phyloP scores from a whole-genome alignment of 306 rosid genomes.

The Sechiopsis laciniata region DNA sequence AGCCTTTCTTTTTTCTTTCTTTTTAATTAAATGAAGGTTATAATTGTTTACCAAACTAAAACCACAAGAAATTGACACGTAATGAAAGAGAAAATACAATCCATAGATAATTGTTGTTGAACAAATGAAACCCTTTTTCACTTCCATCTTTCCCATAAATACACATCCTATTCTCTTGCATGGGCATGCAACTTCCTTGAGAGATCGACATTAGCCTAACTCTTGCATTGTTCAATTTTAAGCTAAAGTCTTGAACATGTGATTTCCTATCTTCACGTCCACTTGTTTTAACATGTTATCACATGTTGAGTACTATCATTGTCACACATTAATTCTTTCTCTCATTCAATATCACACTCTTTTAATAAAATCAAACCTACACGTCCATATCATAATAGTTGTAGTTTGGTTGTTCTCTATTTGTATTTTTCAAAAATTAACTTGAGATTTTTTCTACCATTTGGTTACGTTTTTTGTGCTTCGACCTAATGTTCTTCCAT shows the following conservation, averaged over 20 bases:
- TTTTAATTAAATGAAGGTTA: conserved; percentile 10
- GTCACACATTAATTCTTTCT: neutral
- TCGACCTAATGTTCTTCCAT: neutral
- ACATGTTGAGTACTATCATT: conserved; percentile 19
- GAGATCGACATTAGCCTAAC: conserved; percentile 46
- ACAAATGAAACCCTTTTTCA: neutral
- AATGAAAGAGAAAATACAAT: neutral
- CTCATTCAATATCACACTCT: neutral
- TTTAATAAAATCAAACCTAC: neutral
- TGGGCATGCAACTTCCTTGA: conserved; percentile 27
- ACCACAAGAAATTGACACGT: conserved; percentile 35
- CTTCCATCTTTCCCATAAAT: neutral
- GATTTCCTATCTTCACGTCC: conserved; percentile 9
- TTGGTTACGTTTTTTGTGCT: neutral
- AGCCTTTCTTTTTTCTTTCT: neutral
- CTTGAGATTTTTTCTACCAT: too few species aligned
- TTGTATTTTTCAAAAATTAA: neutral
- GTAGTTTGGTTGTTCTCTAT: neutral
- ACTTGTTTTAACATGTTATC: conserved; percentile 27
- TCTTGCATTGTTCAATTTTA: conserved; percentile 21
- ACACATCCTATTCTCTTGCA: conserved; percentile 16
- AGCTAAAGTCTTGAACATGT: neutral
- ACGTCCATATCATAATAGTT: neutral
- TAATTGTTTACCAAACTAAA: conserved; percentile 35
- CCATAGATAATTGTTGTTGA: conserved; percentile 21